Evolutionary conservation across 1,284 basidiomycete species (phyloP), one percentile per base, ranked within the genome.

Genomic region (Tylopilus orsonianus): DNA sequence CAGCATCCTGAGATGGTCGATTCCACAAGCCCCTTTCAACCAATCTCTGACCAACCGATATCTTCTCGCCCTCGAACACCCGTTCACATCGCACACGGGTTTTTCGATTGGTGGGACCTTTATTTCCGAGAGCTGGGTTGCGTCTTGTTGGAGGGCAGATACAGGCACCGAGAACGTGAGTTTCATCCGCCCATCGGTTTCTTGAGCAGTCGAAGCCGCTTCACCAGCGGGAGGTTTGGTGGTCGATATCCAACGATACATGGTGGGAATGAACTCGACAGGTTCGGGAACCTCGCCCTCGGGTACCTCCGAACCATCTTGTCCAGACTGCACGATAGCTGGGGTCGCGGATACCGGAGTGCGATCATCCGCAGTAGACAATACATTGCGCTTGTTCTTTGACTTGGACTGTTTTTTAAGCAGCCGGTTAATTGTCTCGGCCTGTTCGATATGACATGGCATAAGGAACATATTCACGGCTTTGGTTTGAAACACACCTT

Each of bases 371-470:
- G 74, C 69, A 7, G 73, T 75, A 8, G 71, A 67, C 50, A 75
- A 61, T 2, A 75, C 78, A 36, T 78, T 80, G 9, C 85, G 78
- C 58, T 83, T 87, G 46, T 76, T 78, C 47, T 82, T 77, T 2
- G 86, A 78, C 23, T 85, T 80, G 8, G 86, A 84, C 62, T 92
- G 88, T 62, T 94, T 94, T 66, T 92, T 93, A 26, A 95, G 80
- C 3, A 96, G 77, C 16, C 91, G 84, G 60, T 95, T 95, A 68
- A 96, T 96, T 0, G 93, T 93, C 65, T 93, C 89, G 34, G 77
- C 81, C 85, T 90, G 56, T 20, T 12, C 30, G 4, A 34, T 8
- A 40, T 30, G 12, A 19, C 5, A 6, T 14, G 16, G 18, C 24
- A 26, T 54, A 9, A 49, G 45, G 10, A n/a, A 35, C 9, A 6